Percentiles rank a stretch among this genome's conserved stretches.
phyloP scores from a whole-genome alignment of 139 green algal genomes.

The Medakamo hakoo region DNA sequence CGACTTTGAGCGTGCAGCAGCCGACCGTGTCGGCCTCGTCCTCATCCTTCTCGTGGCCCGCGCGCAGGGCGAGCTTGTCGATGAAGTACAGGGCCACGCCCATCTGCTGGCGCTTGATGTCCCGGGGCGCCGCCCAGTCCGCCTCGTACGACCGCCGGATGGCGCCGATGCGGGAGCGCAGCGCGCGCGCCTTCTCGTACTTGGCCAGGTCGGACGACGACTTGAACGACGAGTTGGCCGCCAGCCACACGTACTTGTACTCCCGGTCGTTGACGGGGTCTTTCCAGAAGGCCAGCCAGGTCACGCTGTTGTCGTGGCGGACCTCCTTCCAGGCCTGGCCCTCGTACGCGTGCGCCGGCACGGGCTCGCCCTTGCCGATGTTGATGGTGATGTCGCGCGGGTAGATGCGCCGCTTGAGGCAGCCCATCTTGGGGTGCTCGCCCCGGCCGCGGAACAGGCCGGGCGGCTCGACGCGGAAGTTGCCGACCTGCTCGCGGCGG shows the following conservation, averaged over 20 bases:
- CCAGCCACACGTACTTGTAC: slow-evolving; percentile 91
- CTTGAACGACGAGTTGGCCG: slow-evolving; percentile 82
- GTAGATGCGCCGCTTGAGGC: slow-evolving; percentile 88
- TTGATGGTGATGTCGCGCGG: slow-evolving; percentile 96
- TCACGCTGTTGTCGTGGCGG: slow-evolving; percentile 84
- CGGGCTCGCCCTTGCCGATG: slow-evolving; percentile 59
- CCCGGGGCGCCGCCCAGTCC: slow-evolving; percentile 28
- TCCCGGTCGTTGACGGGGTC: slow-evolving; percentile 82
- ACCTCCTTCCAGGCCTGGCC: slow-evolving; percentile 39
- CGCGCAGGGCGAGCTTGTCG: slow-evolving; percentile 90
- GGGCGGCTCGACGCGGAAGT: slow-evolving; percentile 95
- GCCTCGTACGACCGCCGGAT: slow-evolving; percentile 17
- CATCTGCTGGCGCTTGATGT: slow-evolving; percentile 54
- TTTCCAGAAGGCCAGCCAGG: slow-evolving; percentile 95
- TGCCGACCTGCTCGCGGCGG: slow-evolving; percentile 85
- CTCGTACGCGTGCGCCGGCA: slow-evolving; percentile 75
- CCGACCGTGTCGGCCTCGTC: slow-evolving; percentile 98
- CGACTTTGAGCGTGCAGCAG: slow-evolving; percentile 91
- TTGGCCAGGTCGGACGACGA: slow-evolving; percentile 79
- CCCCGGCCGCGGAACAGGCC: slow-evolving; percentile 93
- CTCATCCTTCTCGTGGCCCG: slow-evolving; percentile 96
- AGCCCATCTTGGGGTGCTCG: slow-evolving; percentile 98
- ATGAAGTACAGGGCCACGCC: slow-evolving; percentile 92
- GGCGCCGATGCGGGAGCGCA: slow-evolving; percentile 44
- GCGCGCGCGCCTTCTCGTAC: slow-evolving; percentile 93